These are phyloP conservation scores for Populus alba DNA, from an alignment of 345 rosid genomes.

Conservation along the genomic window DNA sequence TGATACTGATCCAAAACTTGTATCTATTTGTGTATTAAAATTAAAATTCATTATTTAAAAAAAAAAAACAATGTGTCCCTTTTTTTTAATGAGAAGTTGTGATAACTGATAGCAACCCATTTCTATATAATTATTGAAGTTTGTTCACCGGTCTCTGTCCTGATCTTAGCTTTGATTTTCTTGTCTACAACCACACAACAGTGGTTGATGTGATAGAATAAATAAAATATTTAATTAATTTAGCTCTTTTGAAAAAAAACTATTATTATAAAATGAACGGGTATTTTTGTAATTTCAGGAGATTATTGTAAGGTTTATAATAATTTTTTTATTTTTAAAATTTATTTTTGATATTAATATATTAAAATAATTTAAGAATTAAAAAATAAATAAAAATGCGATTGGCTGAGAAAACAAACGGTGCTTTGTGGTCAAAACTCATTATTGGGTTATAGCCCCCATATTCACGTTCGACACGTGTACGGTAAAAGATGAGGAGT, in stretches of 20 bases:
- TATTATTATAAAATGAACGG: background rate
- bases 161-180: constrained; percentile 16
- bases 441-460: constrained; percentile 33
- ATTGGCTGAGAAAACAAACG: no score
- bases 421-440: constrained; percentile 20
- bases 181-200: constrained; percentile 27
- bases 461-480: constrained; percentile 34
- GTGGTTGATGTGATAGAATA: background rate
- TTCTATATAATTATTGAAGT: background rate
- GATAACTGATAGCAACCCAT: background rate
- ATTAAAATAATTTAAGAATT: no score
- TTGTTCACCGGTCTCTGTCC: constrained; percentile 2
- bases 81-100: background rate
- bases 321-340: no score
- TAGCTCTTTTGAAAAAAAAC: background rate
- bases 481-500: constrained; percentile 12
- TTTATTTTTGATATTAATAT: no score
- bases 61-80: background rate
- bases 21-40: background rate
- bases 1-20: background rate
- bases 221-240: background rate
- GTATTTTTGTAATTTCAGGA: background rate
- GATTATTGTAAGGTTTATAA: no score
- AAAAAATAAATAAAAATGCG: no score
- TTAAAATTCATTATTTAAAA: background rate